A percentile compares a stretch with the other conserved stretches of the same genome.
These are phyloP conservation scores for Pleurotus salmoneostramineus DNA, from an alignment of 768 basidiomycete genomes.

Conservation along the genomic window DNA sequence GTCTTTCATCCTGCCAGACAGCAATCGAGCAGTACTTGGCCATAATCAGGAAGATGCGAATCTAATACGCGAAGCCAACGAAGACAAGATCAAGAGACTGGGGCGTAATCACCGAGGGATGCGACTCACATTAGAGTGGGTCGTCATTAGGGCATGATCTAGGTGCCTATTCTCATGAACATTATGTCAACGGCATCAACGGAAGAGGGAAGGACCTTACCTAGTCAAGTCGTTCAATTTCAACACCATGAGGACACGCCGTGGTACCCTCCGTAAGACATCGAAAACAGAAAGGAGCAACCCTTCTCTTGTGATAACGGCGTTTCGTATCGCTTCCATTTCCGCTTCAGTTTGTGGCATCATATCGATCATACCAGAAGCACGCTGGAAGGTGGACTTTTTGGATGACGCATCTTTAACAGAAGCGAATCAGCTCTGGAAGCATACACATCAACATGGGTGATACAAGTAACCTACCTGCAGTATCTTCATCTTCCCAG, in stretches of 20 bases:
- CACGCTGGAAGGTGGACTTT: constrained; percentile 45
- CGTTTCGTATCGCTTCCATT: constrained; percentile 75
- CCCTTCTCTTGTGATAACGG: constrained; percentile 81
- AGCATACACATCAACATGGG: not conserved
- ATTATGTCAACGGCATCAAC: constrained; percentile 1
- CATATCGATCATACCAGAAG: constrained; percentile 75
- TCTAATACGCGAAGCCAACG: constrained; percentile 28
- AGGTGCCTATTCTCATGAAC: not conserved
- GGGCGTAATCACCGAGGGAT: not conserved
- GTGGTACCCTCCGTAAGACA: constrained; percentile 80
- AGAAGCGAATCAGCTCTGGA: not conserved
- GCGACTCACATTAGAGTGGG: constrained; percentile 63
- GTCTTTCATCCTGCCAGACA: constrained; percentile 70
- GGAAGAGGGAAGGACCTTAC: constrained; percentile 27
- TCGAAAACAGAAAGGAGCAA: constrained; percentile 83
- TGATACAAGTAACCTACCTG: constrained; percentile 1
- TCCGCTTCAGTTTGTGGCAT: constrained; percentile 71
- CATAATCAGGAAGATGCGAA: constrained; percentile 87
- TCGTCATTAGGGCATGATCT: constrained; percentile 63
- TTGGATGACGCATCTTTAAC: not conserved
- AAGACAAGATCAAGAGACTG: not conserved
- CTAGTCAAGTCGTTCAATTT: constrained; percentile 85
- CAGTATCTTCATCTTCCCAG: constrained; percentile 39
- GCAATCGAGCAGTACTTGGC: constrained; percentile 84
- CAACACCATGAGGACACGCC: constrained; percentile 78